Evolutionary conservation across 2,329 filamentous ascomycete species (phyloP).

Genomic region (Onygenales sp.): DNA sequence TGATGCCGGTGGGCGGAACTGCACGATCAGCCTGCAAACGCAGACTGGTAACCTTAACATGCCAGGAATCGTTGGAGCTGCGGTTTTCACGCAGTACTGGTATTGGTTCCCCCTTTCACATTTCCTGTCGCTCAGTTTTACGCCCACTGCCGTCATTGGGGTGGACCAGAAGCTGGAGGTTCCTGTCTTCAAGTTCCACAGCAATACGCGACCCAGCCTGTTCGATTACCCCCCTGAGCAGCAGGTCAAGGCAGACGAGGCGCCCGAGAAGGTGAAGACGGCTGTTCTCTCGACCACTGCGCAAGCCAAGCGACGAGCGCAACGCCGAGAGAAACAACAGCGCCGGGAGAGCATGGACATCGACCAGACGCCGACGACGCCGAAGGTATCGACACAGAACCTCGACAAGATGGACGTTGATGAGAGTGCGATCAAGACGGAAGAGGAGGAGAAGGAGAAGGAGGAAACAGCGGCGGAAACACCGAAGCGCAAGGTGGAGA

Average conservation of each 20-base stretch:
- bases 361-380: slow-evolving; percentile 66
- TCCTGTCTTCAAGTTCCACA: slow-evolving; percentile 90
- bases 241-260: slow-evolving; percentile 89
- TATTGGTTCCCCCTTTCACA: slow-evolving; percentile 99
- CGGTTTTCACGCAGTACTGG: slow-evolving; percentile 98
- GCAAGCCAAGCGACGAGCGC: slow-evolving; percentile 87
- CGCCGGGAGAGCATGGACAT: slow-evolving; percentile 92
- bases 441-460: slow-evolving; percentile 50
- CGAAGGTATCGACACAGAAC: slow-evolving; percentile 51
- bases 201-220: slow-evolving; percentile 83
- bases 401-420: slow-evolving; percentile 78
- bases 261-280: slow-evolving; percentile 86
- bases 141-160: slow-evolving; percentile 91
- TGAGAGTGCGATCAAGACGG: slow-evolving; percentile 49
- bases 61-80: slow-evolving; percentile 95
- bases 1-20: slow-evolving; percentile 94
- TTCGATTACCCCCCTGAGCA: slow-evolving; percentile 98
- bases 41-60: slow-evolving; percentile 98
- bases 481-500: slow-evolving; percentile 81
- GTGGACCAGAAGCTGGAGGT: slow-evolving; percentile 90
- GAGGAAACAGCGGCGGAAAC: slow-evolving; percentile 52
- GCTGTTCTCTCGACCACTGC: slow-evolving; percentile 94
- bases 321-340: slow-evolving; percentile 86
- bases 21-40: slow-evolving; percentile 94
- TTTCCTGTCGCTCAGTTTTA: slow-evolving; percentile 91